These are phyloP conservation scores for Dactylellina sp. DNA, from an alignment of 2,329 filamentous ascomycete species.

Conservation along the genomic window DNA sequence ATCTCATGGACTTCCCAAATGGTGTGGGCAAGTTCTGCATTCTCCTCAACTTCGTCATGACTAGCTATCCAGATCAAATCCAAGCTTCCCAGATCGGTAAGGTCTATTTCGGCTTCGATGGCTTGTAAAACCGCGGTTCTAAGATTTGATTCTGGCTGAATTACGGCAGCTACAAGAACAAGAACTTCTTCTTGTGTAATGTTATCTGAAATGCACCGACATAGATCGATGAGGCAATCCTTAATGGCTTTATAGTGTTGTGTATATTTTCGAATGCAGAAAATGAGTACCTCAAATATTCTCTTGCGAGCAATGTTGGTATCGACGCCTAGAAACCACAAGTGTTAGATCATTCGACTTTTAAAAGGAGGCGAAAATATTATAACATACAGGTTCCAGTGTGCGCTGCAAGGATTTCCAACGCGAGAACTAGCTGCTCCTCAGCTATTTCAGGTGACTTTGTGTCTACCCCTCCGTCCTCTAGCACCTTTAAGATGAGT, in stretches of 20 bases:
- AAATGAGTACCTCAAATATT: slow-evolving; percentile 77
- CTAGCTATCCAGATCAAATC: slow-evolving; percentile 93
- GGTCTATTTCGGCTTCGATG: slow-evolving; percentile 89
- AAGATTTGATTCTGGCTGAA: slow-evolving; percentile 82
- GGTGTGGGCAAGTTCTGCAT: slow-evolving; percentile 81
- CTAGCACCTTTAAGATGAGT: slow-evolving; percentile 81
- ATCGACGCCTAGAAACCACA: slow-evolving; percentile 58
- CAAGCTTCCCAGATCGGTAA: slow-evolving; percentile 86
- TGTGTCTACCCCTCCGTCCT: slow-evolving; percentile 80
- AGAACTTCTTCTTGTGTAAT: slow-evolving; percentile 78
- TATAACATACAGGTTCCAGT: slow-evolving; percentile 75
- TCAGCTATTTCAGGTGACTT: slow-evolving; percentile 80
- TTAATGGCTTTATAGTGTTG: slow-evolving; percentile 96
- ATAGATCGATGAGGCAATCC: slow-evolving; percentile 88
- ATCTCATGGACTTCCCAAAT: slow-evolving; percentile 97
- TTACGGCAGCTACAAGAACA: slow-evolving; percentile 80
- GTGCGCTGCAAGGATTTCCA: slow-evolving; percentile 91
- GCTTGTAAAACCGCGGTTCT: slow-evolving; percentile 87
- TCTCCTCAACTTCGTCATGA: slow-evolving; percentile 91
- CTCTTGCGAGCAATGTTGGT: slow-evolving; percentile 73
- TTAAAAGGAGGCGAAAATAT: background rate
- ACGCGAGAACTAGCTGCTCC: slow-evolving; percentile 86
- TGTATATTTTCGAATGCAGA: slow-evolving; percentile 85
- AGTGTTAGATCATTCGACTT: slow-evolving; percentile 1
- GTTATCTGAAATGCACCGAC: slow-evolving; percentile 84